A percentile compares a stretch with the other conserved stretches of the same genome.
Conservation (phyloP, 768 basidiomycete genomes). For the Agaricus sinodeliciosus region DNA sequence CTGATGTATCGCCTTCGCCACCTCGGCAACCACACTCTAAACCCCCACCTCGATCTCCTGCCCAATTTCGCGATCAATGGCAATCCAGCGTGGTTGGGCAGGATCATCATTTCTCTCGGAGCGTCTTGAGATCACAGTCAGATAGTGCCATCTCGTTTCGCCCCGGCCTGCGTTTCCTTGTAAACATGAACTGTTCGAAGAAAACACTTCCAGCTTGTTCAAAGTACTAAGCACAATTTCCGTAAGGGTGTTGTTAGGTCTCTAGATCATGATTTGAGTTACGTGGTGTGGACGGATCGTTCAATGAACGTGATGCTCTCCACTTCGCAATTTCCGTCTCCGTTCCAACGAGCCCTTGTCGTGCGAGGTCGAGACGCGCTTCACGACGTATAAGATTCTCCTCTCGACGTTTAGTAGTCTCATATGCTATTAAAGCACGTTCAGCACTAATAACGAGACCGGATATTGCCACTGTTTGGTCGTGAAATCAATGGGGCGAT, state of each 20-base stretch:
- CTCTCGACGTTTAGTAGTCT: conserved; percentile 54
- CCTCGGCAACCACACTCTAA: conserved; percentile 1
- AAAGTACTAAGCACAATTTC: background rate
- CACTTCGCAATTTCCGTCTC: conserved; percentile 82
- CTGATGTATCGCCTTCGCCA: conserved; percentile 20
- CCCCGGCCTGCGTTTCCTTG: background rate
- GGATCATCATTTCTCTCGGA: background rate
- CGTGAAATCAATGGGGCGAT: conserved; percentile 9
- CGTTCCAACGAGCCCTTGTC: conserved; percentile 48
- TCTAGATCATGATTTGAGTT: conserved; percentile 9
- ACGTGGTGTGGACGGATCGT: conserved; percentile 18
- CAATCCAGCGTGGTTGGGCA: background rate
- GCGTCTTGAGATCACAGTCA: conserved; percentile 2
- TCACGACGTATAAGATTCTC: conserved; percentile 63
- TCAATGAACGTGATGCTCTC: conserved; percentile 35
- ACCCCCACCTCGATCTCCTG: conserved; percentile 33
- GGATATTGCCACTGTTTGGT: conserved; percentile 43
- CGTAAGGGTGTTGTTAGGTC: background rate
- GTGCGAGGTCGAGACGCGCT: conserved; percentile 64
- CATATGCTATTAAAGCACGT: conserved; percentile 65
- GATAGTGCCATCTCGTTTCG: background rate
- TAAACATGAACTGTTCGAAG: background rate
- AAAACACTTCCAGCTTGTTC: background rate
- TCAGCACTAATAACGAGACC: conserved; percentile 65
- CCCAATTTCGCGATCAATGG: conserved; percentile 30